Percentiles rank a stretch among this genome's conserved stretches.
These are phyloP conservation scores for Trichosporon sp. DNA, from an alignment of 1,284 basidiomycete genomes.

Conservation along the genomic window DNA sequence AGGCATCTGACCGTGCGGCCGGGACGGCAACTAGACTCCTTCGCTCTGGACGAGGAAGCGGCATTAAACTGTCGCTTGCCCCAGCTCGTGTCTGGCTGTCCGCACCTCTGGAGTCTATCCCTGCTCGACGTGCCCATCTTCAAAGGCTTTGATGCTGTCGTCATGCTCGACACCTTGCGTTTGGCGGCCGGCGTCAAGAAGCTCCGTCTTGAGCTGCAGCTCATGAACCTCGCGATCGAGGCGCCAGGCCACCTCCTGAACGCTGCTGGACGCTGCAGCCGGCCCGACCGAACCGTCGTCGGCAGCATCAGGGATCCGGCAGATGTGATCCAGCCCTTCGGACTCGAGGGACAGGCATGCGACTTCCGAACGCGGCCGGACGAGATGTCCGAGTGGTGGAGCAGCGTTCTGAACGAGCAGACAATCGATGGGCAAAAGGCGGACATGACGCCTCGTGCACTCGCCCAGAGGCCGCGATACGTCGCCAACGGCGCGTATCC, in stretches of 20 bases:
- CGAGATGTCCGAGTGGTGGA: not conserved
- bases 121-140: constrained; percentile 4
- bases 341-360: not conserved
- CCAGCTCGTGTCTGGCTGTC: not conserved
- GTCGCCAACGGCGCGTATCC: not conserved
- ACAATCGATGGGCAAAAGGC: not conserved
- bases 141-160: constrained; percentile 1
- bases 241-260: not conserved
- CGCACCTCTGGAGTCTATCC: not conserved
- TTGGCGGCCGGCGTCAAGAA: not conserved
- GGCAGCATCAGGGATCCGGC: not conserved
- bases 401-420: not conserved
- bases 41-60: not conserved
- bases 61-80: constrained; percentile 5
- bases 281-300: not conserved
- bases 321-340: constrained; percentile 8
- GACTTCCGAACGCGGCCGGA: not conserved
- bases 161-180: not conserved
- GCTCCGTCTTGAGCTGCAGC: not conserved
- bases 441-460: not conserved
- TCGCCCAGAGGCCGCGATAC: constrained; percentile 4
- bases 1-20: not conserved
- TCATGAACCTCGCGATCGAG: constrained; percentile 16
- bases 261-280: not conserved
- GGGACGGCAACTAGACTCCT: not conserved